Evolutionary conservation across 2,329 filamentous ascomycete genomes (phyloP).

Genomic region (Alternaria rosae): DNA sequence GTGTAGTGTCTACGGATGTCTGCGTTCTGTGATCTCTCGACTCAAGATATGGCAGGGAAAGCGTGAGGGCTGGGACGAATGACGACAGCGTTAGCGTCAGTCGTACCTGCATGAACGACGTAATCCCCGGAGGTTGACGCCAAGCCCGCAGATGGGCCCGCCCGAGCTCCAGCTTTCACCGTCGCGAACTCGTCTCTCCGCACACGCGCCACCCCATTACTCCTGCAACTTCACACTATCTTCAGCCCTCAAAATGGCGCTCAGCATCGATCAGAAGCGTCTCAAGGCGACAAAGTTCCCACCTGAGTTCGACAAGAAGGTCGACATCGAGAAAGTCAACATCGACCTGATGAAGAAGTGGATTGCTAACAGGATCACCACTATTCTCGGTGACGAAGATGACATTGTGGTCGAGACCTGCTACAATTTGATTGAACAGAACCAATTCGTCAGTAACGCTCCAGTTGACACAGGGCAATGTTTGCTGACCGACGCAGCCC

Average conservation of each 20-base stretch:
- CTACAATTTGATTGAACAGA: constrained; percentile 73
- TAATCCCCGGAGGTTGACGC: constrained; percentile 12
- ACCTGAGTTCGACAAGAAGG: constrained; percentile 90
- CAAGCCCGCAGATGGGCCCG: constrained; percentile 20
- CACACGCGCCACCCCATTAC: constrained; percentile 4
- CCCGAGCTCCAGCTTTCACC: constrained; percentile 19
- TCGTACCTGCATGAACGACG: constrained; percentile 25
- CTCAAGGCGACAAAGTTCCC: constrained; percentile 93
- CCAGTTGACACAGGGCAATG: not conserved
- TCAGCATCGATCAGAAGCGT: constrained; percentile 86
- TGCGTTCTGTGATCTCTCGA: not conserved
- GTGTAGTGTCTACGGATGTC: not conserved
- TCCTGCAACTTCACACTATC: constrained; percentile 4
- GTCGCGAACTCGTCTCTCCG: constrained; percentile 7
- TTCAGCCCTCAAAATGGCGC: constrained; percentile 66
- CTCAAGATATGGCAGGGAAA: not conserved
- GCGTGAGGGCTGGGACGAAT: not conserved
- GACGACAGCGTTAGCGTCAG: constrained; percentile 9
- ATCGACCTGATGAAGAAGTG: constrained; percentile 98
- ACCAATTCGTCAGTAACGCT: constrained; percentile 71
- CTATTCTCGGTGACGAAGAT: constrained; percentile 90
- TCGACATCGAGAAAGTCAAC: constrained; percentile 97
- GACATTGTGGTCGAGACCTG: constrained; percentile 92
- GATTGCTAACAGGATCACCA: constrained; percentile 87
- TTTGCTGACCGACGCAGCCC: constrained; percentile 65